These are phyloP conservation scores for Biancaea sappan DNA, from an alignment of 306 rosid species.

Conservation along the genomic window DNA sequence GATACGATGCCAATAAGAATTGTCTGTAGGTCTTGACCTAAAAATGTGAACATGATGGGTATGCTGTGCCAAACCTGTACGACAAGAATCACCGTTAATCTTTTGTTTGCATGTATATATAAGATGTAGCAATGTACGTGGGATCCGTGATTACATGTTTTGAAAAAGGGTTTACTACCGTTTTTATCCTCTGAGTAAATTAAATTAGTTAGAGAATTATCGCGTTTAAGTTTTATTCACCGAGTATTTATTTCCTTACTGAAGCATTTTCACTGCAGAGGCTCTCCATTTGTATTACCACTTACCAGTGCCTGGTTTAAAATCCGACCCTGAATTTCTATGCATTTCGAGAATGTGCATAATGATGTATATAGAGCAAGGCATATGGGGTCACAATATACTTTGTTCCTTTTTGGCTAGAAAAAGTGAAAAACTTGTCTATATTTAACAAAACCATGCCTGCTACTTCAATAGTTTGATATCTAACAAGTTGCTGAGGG, in stretches of 20 bases:
- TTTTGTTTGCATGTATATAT: slow-evolving; percentile 38
- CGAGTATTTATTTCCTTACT: no score
- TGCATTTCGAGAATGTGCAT: not conserved
- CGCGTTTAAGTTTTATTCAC: not conserved
- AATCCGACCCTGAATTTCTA: not conserved
- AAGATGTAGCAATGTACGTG: no score
- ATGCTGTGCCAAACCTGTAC: slow-evolving; percentile 66
- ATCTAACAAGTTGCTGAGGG: not conserved
- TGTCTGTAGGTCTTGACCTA: slow-evolving; percentile 67
- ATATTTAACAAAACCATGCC: not conserved
- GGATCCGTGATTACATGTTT: not conserved
- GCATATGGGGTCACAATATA: not conserved
- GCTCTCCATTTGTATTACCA: no score
- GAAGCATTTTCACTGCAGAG: no score
- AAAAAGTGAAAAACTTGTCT: not conserved
- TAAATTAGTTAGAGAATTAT: no score
- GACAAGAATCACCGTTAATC: slow-evolving; percentile 42
- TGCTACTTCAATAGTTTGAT: not conserved
- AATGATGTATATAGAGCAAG: not conserved
- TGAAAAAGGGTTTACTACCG: not conserved
- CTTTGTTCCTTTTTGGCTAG: not conserved
- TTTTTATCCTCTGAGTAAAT: not conserved
- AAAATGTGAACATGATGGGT: slow-evolving; percentile 60
- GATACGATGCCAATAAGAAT: slow-evolving; percentile 61
- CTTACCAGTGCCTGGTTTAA: not conserved